Percentiles rank a stretch among this genome's conserved stretches.
Evolutionary conservation across 768 basidiomycete species (phyloP).

Genomic region (Gelatoporia subvermispora): DNA sequence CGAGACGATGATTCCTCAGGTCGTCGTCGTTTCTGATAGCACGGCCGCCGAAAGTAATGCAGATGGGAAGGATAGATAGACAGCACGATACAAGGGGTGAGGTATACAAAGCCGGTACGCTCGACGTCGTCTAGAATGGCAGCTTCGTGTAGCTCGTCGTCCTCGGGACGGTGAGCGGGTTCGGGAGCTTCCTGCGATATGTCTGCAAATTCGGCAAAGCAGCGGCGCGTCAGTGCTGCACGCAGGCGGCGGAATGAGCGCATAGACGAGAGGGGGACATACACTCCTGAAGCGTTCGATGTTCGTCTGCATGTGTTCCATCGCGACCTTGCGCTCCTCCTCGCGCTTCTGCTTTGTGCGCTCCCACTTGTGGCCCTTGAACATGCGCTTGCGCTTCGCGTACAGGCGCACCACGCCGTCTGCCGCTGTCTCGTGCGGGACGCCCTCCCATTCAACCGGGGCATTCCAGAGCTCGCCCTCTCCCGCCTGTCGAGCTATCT

Average conservation of each 20-base stretch:
- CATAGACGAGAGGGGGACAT: conserved; percentile 3
- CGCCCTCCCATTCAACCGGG: conserved; percentile 24
- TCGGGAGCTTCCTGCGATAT: conserved; percentile 15
- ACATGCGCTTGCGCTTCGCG: conserved; percentile 76
- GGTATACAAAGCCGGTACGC: background rate
- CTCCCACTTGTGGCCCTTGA: conserved; percentile 92
- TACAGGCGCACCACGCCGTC: conserved; percentile 61
- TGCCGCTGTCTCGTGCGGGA: conserved; percentile 24
- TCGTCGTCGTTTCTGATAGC: too few relatives aligned
- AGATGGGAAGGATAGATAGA: background rate
- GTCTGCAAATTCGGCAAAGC: conserved; percentile 3
- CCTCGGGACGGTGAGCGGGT: conserved; percentile 14
- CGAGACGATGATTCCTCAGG: too few relatives aligned
- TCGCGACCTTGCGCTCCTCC: conserved; percentile 46
- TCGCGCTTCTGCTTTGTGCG: conserved; percentile 44
- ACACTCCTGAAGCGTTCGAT: conserved; percentile 64
- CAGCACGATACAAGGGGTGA: too few relatives aligned
- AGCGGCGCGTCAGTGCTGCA: background rate
- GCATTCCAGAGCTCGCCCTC: conserved; percentile 6
- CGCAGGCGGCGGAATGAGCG: background rate
- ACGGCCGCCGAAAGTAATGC: too few relatives aligned
- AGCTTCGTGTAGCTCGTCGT: conserved; percentile 16
- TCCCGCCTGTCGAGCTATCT: background rate
- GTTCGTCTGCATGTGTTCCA: conserved; percentile 68
- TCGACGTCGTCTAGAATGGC: conserved; percentile 11